phyloP scores from a whole-genome alignment of 1,284 basidiomycete species.

The Malassezia pachydermatis region DNA sequence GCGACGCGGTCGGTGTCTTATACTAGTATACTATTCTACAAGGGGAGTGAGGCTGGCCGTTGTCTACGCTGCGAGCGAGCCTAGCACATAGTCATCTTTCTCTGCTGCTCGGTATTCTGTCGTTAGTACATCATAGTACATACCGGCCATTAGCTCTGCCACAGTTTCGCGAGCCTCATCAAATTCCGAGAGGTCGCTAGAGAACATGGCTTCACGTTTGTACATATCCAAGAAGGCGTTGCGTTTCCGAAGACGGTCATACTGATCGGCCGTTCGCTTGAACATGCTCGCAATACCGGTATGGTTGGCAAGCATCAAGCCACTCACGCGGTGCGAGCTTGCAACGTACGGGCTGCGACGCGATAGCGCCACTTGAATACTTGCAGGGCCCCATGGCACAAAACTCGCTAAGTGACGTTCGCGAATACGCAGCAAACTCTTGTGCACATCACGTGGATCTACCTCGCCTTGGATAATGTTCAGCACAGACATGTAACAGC shows the following conservation, averaged over 20 bases:
- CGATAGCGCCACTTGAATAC: conserved; percentile 91
- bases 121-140: background rate
- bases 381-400: conserved; percentile 98
- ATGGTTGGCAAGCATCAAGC: conserved; percentile 96
- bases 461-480: conserved; percentile 97
- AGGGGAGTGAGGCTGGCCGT: background rate
- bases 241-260: conserved; percentile 72
- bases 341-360: conserved; percentile 79
- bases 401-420: conserved; percentile 94
- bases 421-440: conserved; percentile 87
- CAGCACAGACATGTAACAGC: conserved; percentile 80
- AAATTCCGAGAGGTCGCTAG: conserved; percentile 38
- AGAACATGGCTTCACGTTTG: conserved; percentile 68
- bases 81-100: conserved; percentile 25
- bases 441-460: conserved; percentile 95
- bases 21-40: background rate
- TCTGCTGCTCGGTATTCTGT: conserved; percentile 42
- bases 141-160: conserved; percentile 36
- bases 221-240: conserved; percentile 97
- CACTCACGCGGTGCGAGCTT: conserved; percentile 80
- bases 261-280: conserved; percentile 91
- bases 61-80: background rate
- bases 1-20: background rate
- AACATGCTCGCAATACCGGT: conserved; percentile 78
- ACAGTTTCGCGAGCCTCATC: conserved; percentile 45